Evolutionary conservation across 306 rosid genomes (phyloP).

Genomic region (Acacia confusa): DNA sequence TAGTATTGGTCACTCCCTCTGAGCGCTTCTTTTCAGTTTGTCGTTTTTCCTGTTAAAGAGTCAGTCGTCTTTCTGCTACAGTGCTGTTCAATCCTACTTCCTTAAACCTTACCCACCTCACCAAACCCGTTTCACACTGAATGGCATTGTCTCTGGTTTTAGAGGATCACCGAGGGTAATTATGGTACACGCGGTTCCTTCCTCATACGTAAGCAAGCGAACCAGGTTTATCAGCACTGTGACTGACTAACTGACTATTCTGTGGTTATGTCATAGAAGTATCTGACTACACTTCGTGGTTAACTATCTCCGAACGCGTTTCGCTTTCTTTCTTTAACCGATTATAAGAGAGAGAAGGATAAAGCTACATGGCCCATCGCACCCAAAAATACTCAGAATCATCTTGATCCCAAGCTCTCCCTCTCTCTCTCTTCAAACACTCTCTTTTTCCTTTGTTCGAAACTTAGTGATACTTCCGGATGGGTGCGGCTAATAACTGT

Average conservation of each 20-base stretch:
- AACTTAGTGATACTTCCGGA: neutral
- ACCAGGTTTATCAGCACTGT: neutral
- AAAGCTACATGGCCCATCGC: constrained; percentile 36
- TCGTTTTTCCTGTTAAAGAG: neutral
- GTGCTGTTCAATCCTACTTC: neutral
- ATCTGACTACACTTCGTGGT: neutral
- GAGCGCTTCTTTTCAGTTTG: neutral
- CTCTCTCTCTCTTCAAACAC: constrained; percentile 4
- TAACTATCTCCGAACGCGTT: neutral
- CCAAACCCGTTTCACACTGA: neutral
- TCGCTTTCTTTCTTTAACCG: neutral
- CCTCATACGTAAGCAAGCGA: neutral
- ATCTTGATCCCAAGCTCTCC: constrained; percentile 32
- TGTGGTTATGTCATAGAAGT: neutral
- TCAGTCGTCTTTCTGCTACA: neutral
- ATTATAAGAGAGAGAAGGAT: neutral
- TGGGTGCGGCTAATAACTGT: constrained; percentile 27
- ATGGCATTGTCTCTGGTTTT: constrained; percentile 25
- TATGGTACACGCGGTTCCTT: constrained; percentile 38
- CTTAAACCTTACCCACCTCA: neutral
- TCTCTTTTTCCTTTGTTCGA: neutral
- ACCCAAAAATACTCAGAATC: constrained; percentile 29
- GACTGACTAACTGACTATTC: neutral
- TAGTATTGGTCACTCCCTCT: constrained; percentile 19
- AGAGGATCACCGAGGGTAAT: constrained; percentile 1